A percentile compares a stretch with the other conserved stretches of the same genome.
phyloP scores from a whole-genome alignment of 495 filamentous ascomycete genomes.

The Penicillium roqueforti region DNA sequence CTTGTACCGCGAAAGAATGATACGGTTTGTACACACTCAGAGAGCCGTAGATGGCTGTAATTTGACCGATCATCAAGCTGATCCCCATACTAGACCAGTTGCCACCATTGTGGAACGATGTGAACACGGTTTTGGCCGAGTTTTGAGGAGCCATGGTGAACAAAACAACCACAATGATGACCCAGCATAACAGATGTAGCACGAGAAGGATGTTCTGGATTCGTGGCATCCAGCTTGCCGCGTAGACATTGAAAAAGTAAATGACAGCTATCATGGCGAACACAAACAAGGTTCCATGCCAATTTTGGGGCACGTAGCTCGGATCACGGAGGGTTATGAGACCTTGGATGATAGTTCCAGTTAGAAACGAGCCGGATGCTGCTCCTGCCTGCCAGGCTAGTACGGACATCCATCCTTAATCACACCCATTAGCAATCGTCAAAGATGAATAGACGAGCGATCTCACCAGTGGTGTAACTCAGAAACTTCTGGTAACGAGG shows the following conservation, averaged over 20 bases:
- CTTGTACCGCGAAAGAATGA: no score
- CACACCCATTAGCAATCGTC: no score
- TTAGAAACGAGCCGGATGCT: slow-evolving; percentile 32
- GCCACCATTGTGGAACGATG: no score
- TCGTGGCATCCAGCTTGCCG: background rate
- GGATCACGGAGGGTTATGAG: slow-evolving; percentile 40
- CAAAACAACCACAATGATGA: background rate
- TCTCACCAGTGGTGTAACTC: slow-evolving; percentile 35
- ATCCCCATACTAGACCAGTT: no score
- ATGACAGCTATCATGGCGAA: background rate
- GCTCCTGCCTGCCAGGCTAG: slow-evolving; percentile 30
- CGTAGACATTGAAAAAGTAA: background rate
- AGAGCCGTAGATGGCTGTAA: background rate
- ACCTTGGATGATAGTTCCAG: slow-evolving; percentile 41
- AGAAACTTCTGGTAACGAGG: slow-evolving; percentile 19
- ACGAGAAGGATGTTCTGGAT: background rate
- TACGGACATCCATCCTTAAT: slow-evolving; percentile 14
- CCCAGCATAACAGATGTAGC: background rate
- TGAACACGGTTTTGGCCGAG: background rate
- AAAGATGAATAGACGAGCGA: no score
- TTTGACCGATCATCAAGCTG: background rate
- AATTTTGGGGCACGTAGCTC: slow-evolving; percentile 35
- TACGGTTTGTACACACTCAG: no score
- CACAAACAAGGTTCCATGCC: slow-evolving; percentile 34
- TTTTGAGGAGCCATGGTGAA: background rate